Conservation (phyloP, 768 basidiomycete genomes). For the Russula vinacea region DNA sequence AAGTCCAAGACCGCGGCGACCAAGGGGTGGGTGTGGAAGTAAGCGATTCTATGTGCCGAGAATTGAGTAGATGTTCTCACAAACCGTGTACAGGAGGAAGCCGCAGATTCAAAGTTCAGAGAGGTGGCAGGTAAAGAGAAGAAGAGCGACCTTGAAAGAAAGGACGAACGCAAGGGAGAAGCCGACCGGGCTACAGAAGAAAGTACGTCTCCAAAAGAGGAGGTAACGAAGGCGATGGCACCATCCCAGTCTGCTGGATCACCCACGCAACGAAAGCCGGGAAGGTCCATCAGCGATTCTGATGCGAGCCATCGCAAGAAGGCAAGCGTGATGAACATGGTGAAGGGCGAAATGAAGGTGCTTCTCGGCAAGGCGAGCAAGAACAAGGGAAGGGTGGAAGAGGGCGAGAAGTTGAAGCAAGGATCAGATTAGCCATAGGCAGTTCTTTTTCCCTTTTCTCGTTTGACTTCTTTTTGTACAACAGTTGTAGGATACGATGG, state of each 20-base stretch:
- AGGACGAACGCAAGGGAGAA: not conserved
- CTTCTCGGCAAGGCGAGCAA: constrained; percentile 24
- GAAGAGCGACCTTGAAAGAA: not conserved
- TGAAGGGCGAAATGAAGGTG: constrained; percentile 26
- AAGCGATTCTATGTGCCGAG: not conserved
- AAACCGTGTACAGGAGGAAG: not conserved
- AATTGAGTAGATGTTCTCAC: not conserved
- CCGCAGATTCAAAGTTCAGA: constrained; percentile 8
- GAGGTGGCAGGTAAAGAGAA: constrained; percentile 5
- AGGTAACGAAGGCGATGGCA: not conserved
- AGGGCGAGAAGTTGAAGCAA: constrained; percentile 21
- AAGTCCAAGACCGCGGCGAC: not conserved
- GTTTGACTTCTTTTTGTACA: not conserved
- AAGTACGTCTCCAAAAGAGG: not conserved
- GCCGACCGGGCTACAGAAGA: not conserved
- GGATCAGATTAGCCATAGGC: constrained; percentile 4
- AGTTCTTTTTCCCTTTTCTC: not conserved
- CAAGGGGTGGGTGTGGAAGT: constrained; percentile 2
- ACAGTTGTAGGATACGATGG: constrained; percentile 5
- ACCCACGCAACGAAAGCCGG: constrained; percentile 11
- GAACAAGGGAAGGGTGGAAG: constrained; percentile 24
- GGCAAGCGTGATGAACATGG: constrained; percentile 21
- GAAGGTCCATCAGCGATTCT: constrained; percentile 22
- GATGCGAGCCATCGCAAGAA: constrained; percentile 23
- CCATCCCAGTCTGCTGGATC: not conserved